Evolutionary conservation across 345 rosid genomes (phyloP).

Genomic region (Eucalyptus sp.): DNA sequence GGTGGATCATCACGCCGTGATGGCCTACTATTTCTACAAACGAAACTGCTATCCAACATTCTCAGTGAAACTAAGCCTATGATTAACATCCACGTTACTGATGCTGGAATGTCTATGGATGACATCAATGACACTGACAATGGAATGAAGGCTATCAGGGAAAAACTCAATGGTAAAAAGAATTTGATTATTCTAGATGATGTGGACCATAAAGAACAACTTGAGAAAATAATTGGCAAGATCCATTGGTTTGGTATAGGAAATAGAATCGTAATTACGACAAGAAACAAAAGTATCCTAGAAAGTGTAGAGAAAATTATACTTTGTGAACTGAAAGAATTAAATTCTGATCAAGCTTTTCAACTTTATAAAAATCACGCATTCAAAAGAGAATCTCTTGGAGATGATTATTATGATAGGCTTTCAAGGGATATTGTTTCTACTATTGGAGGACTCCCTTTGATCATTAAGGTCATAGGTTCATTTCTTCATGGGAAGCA

Average conservation of each 20-base stretch:
- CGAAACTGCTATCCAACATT: neutral
- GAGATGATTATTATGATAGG: too few relatives aligned
- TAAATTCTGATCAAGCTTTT: neutral
- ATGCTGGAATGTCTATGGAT: too few relatives aligned
- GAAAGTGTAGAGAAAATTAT: neutral
- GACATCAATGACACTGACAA: rapidly evolving
- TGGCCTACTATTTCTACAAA: neutral
- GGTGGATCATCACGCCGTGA: neutral
- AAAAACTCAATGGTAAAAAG: neutral
- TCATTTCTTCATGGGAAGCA: neutral
- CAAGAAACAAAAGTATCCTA: neutral
- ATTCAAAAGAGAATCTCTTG: neutral
- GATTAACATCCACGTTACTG: too few relatives aligned
- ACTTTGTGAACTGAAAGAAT: neutral
- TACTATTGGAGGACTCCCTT: neutral
- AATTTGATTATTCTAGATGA: neutral
- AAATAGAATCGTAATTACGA: neutral
- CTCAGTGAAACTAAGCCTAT: neutral
- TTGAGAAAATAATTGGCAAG: neutral
- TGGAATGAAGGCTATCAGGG: neutral
- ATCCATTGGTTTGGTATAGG: neutral
- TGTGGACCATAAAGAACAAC: neutral
- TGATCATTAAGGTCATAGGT: neutral
- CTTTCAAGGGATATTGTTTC: neutral
- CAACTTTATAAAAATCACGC: neutral